A percentile compares a stretch with the other conserved stretches of the same genome.
phyloP scores from a whole-genome alignment of 1,139 yeast species.

The Blastobotrys indianensis region DNA sequence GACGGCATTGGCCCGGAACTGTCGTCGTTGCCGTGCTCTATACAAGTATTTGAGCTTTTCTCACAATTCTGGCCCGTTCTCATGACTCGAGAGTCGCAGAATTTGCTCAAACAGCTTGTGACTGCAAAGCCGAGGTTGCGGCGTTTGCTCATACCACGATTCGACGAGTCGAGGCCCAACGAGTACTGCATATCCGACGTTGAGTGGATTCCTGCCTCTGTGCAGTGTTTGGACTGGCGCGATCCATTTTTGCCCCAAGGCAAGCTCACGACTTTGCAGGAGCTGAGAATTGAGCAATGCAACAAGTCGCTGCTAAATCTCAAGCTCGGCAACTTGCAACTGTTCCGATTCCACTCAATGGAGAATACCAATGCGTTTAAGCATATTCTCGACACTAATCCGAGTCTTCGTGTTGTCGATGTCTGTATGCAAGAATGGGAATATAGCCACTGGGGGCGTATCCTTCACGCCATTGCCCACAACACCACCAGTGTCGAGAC shows the following conservation, averaged over 20 bases:
- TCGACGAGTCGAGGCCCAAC: background rate
- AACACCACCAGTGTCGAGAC: background rate
- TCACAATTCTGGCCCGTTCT: conserved; percentile 5
- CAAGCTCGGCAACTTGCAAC: background rate
- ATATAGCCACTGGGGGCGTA: too few species aligned
- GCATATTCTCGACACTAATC: too few species aligned
- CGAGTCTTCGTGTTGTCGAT: too few species aligned
- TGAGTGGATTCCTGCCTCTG: conserved; percentile 2
- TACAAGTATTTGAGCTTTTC: conserved; percentile 3
- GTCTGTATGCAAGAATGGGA: too few species aligned
- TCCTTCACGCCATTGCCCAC: too few species aligned
- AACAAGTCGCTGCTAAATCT: background rate
- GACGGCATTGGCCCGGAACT: background rate
- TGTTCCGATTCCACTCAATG: background rate
- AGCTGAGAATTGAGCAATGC: conserved; percentile 4
- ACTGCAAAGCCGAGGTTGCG: background rate
- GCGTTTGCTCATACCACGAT: conserved; percentile 1
- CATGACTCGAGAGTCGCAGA: background rate
- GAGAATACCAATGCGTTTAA: background rate
- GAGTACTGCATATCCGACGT: background rate
- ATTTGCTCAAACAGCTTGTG: background rate
- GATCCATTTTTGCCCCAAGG: background rate
- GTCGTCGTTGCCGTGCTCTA: background rate
- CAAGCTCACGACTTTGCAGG: background rate
- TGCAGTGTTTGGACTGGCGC: conserved; percentile 3